Evolutionary conservation across 306 rosid species (phyloP), one percentile per base, ranked within the genome.

Genomic region (Sphenostylis stenocarpa): DNA sequence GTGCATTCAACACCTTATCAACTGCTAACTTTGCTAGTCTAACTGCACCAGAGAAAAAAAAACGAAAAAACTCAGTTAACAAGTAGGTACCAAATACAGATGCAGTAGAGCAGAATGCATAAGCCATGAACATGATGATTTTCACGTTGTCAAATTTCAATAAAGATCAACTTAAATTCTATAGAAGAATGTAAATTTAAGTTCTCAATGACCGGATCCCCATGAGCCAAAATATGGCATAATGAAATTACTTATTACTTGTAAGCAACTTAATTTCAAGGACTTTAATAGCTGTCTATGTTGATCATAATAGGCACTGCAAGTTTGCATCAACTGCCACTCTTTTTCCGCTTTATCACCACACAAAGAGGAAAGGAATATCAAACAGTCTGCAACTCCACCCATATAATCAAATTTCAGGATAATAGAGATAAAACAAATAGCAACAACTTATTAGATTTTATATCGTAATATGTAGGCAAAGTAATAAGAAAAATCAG

Each of bases 21-120:
- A 69, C 95, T 6, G 90, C 87, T 73, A 90, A 84, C 85, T 92
- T 95, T 11, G 93, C 97, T 80, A 95, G 76, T 86, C 96, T 85
- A 20, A 85, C 98, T 95, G 83, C 79, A 82, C 55, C 76, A 69
- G 31, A 31, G 17, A 11, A 53, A 24, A 61, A 53, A 15, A 48
- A 7, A n/a, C n/a, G n/a, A 28, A 76, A 13, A 70, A 41, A 34
- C 28, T 68, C 49, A 47, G 14, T 3, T 24, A 33, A 58, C 55
- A 63, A 63, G 58, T 39, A 28, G 10, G 23, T 43, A 66, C 16
- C 29, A 67, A 57, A 66, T 34, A 62, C 60, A 68, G 20, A 75
- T 58, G 69, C 61, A 53, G 72, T 53, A 77, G 62, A 58, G 12
- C 26, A 76, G 65, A 76, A 48, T 20, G 28, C 6, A 67, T 11